These are phyloP conservation scores for Erysimum cheiri DNA, from an alignment of 441 rosid genomes.

Conservation along the genomic window DNA sequence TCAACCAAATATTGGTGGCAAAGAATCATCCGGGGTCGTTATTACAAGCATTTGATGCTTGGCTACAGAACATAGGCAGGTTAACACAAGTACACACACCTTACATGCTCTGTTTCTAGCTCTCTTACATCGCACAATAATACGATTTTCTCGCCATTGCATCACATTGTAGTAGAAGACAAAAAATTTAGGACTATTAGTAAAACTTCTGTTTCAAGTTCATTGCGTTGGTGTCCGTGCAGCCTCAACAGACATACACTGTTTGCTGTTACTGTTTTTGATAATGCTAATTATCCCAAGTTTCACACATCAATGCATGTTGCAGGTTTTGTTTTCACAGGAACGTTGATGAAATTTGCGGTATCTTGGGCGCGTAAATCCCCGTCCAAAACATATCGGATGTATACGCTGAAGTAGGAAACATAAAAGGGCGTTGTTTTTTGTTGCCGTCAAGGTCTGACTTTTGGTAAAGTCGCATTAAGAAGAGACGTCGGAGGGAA, in stretches of 20 bases:
- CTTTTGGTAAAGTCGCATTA: constrained; percentile 19
- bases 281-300: constrained; percentile 16
- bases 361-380: constrained; percentile 10
- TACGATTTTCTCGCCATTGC: background rate
- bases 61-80: constrained; percentile 52
- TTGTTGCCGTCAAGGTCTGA: constrained; percentile 23
- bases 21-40: constrained; percentile 77
- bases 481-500: constrained; percentile 25
- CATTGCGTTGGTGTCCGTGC: background rate
- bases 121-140: background rate
- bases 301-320: constrained; percentile 28
- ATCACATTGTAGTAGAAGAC: background rate
- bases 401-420: constrained; percentile 18
- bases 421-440: constrained; percentile 16
- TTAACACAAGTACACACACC: constrained; percentile 34
- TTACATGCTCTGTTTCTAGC: constrained; percentile 28
- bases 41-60: constrained; percentile 92
- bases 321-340: constrained; percentile 29
- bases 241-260: constrained; percentile 8
- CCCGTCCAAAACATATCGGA: constrained; percentile 8
- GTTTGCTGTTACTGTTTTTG: background rate
- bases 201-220: background rate
- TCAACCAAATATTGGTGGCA: constrained; percentile 74
- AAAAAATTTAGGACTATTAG: background rate
- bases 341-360: constrained; percentile 14